Percentiles rank a stretch among this genome's conserved stretches.
These are phyloP conservation scores for Syzygium jambos DNA, from an alignment of 345 rosid species.

Conservation along the genomic window DNA sequence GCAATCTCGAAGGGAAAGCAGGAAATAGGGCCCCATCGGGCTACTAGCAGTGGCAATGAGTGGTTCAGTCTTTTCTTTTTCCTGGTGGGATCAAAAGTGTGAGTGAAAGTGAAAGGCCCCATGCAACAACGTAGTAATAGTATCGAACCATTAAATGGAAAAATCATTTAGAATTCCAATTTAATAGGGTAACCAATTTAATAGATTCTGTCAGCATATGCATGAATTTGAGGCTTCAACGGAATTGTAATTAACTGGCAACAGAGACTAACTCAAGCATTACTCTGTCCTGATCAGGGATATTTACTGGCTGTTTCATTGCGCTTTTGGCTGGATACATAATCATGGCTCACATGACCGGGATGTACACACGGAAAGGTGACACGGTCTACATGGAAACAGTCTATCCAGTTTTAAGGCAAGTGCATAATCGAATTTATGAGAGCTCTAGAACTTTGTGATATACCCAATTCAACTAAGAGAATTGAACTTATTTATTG, in stretches of 20 bases:
- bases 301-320: slow-evolving; percentile 84
- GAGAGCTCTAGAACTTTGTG: neutral
- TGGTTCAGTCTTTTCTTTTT: neutral
- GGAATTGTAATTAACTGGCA: neutral
- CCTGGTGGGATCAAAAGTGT: neutral
- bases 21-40: slow-evolving; percentile 31
- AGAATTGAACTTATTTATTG: neutral
- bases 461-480: neutral
- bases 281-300: slow-evolving; percentile 36
- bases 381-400: slow-evolving; percentile 93
- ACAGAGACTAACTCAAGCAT: neutral
- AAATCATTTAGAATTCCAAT: neutral
- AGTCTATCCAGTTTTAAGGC: slow-evolving; percentile 90
- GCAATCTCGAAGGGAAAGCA: neutral
- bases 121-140: neutral
- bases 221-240: neutral
- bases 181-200: neutral
- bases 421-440: slow-evolving; percentile 16
- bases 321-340: slow-evolving; percentile 86
- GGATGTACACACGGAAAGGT: slow-evolving; percentile 60
- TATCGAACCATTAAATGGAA: neutral
- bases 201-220: neutral
- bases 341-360: slow-evolving; percentile 79
- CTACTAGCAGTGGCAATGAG: slow-evolving; percentile 15
- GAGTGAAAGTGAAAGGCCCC: neutral